Evolutionary conservation across 176 grass and related monocot genomes (phyloP).

Genomic region (Musa acuminata): DNA sequence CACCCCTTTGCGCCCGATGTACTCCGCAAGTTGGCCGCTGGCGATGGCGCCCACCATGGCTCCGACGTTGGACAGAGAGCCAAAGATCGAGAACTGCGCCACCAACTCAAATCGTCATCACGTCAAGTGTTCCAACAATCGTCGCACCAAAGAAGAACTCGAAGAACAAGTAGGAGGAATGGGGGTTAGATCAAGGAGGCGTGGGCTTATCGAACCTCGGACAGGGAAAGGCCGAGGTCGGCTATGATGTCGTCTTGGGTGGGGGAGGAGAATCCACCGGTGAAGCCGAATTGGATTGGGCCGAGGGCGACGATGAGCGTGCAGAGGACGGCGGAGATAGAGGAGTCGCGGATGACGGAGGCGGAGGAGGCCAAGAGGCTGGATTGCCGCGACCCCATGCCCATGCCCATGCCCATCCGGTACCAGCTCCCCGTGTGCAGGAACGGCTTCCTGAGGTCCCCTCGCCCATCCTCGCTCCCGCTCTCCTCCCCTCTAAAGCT

Average conservation of each 20-base stretch:
- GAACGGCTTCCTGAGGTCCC: slow-evolving; percentile 54
- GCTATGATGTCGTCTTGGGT: slow-evolving; percentile 67
- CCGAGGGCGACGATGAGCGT: slow-evolving; percentile 95
- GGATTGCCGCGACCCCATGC: slow-evolving; percentile 65
- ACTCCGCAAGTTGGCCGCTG: slow-evolving; percentile 84
- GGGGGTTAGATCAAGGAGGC: too few relatives aligned
- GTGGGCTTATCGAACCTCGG: slow-evolving; percentile 35
- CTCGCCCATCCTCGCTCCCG: slow-evolving; percentile 52
- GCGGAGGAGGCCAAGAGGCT: slow-evolving; percentile 63
- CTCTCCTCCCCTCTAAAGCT: slow-evolving; percentile 68
- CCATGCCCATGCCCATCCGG: slow-evolving; percentile 44
- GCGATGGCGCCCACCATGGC: slow-evolving; percentile 92
- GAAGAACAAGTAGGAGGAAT: background rate
- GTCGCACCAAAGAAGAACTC: background rate
- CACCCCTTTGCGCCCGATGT: slow-evolving; percentile 91
- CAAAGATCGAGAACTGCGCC: slow-evolving; percentile 82
- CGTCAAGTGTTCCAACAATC: background rate
- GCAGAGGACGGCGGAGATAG: slow-evolving; percentile 89
- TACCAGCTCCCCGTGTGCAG: slow-evolving; percentile 96
- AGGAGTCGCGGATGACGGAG: slow-evolving; percentile 58
- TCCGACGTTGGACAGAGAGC: slow-evolving; percentile 86
- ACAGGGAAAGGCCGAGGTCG: slow-evolving; percentile 72
- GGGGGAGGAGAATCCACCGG: slow-evolving; percentile 85
- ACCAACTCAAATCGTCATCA: background rate
- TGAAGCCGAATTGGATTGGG: slow-evolving; percentile 96